Base-by-base conservation (phyloP, 768 basidiomycete genomes). In the Lactarius hatsudake region DNA sequence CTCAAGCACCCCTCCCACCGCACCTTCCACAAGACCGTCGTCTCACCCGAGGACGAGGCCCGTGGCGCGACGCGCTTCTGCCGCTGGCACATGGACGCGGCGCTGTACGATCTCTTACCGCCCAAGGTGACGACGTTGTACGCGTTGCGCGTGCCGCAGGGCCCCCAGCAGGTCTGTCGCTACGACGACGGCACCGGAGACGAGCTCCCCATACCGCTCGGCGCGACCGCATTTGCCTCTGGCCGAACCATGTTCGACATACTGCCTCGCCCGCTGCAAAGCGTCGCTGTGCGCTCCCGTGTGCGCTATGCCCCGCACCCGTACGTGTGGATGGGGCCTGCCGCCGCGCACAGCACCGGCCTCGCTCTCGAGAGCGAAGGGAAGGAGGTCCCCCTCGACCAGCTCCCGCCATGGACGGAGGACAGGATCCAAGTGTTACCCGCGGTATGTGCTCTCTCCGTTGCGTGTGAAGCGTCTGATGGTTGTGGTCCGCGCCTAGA, bases 41-140 rank as follows among this genome's bases (percentile, higher is more conserved):
- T 95, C 51, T 84, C 86, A 12, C 78, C 81, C 3, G 88, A 87
- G 70, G 93, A 94, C 65, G 88, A 90, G 71, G 84, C 77, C 4
- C 80, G 82, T 40, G 92, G 91, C 34, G 76, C 82, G 54, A 94
- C 92, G 23, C 83, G 93, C 43, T 94, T 91, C 81, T 93, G 91
- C 75, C 81, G 92, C 63, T 94, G 92, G 92, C 91, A 95, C 75
- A 93, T 94, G 75, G 93, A 94, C 69, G 93, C 94, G 1, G 91
- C 91, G 0, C 77, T 93, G 42, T 91, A 90, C 73, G 85, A 87
- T 55, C 79, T 88, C n/a, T 82, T 84, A 45, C 90, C 90, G 26
- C 93, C 93, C 10, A 87, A 82, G 66, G 92, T 90, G 48, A 95
- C 93, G 5, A 92, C 91, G 1, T 83, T 95, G 23, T 93, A 92